These are phyloP conservation scores for Wallacemonas collosoma DNA, from an alignment of 208 protist species.

Conservation along the genomic window DNA sequence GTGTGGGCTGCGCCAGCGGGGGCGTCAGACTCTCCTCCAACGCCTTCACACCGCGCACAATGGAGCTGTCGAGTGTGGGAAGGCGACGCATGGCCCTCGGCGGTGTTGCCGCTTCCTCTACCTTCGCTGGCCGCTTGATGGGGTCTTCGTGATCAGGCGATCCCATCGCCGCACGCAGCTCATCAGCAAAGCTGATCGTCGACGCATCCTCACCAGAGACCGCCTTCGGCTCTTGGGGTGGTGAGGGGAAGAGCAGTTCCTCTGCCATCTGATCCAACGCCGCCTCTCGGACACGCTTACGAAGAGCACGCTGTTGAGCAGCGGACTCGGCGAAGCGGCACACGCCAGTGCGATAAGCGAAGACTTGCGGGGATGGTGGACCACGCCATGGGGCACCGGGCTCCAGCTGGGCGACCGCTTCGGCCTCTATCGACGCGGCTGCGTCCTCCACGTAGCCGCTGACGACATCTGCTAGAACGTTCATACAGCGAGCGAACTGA, in stretches of 20 bases:
- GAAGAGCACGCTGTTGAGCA: slow-evolving; percentile 14
- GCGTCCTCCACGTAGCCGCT: slow-evolving; percentile 43
- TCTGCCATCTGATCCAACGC: slow-evolving; percentile 28
- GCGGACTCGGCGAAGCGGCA: slow-evolving; percentile 31
- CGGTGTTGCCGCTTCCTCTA: not conserved
- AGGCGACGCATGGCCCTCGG: not conserved
- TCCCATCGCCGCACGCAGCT: slow-evolving; percentile 32
- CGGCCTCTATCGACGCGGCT: slow-evolving; percentile 15
- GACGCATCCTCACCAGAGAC: not conserved
- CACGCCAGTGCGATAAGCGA: slow-evolving; percentile 13
- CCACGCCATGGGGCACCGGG: slow-evolving; percentile 12
- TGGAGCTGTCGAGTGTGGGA: slow-evolving; percentile 8
- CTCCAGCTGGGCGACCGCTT: slow-evolving; percentile 18
- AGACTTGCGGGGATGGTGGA: not conserved
- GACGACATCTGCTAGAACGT: slow-evolving; percentile 47
- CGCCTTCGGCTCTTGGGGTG: not conserved
- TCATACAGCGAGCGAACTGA: slow-evolving; percentile 34
- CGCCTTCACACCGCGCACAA: slow-evolving; percentile 5
- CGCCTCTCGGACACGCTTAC: slow-evolving; percentile 23
- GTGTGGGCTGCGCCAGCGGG: slow-evolving; percentile 7
- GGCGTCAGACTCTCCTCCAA: slow-evolving; percentile 12
- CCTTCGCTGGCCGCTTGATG: not conserved
- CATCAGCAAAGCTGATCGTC: slow-evolving; percentile 11
- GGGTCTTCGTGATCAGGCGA: not conserved
- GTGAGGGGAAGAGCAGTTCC: slow-evolving; percentile 30